Conservation (phyloP, 148 eudicot genomes). For the Vaccinium corymbosum region DNA sequence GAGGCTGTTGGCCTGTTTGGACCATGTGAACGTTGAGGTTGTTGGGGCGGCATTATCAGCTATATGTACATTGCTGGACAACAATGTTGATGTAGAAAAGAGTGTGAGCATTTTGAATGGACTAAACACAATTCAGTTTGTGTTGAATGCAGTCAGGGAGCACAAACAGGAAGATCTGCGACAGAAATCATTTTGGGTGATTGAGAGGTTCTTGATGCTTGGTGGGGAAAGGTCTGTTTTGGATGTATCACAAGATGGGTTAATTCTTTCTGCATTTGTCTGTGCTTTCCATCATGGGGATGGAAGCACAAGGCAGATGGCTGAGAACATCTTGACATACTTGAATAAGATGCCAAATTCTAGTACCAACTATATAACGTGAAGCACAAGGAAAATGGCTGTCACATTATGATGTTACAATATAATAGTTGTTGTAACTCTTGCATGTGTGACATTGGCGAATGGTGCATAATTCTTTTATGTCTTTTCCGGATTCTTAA, state of each 20-base stretch:
- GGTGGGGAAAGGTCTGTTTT: conserved; percentile 49
- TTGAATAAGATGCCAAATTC: conserved; percentile 59
- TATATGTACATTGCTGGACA: conserved; percentile 65
- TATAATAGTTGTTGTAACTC: not conserved
- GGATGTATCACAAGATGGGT: conserved; percentile 51
- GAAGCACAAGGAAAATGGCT: not conserved
- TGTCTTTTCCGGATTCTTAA: not conserved
- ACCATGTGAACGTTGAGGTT: conserved; percentile 55
- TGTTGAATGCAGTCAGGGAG: conserved; percentile 54
- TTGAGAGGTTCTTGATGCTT: conserved; percentile 55
- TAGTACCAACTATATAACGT: conserved; percentile 40
- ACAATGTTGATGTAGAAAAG: conserved; percentile 47
- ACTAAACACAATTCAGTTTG: conserved; percentile 40
- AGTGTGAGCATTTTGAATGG: conserved; percentile 51
- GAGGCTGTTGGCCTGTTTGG: conserved; percentile 53
- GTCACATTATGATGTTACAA: not conserved
- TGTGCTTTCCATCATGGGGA: conserved; percentile 76
- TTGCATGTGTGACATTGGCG: not conserved
- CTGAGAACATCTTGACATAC: conserved; percentile 67
- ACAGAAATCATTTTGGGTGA: conserved; percentile 74
- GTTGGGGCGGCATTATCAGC: conserved; percentile 73
- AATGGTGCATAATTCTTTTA: not conserved
- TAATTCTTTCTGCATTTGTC: conserved; percentile 52
- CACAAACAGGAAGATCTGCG: conserved; percentile 61
- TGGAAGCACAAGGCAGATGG: conserved; percentile 61